phyloP scores from a whole-genome alignment of 2,329 filamentous ascomycete genomes.

The Pestalotiopsis sp. region DNA sequence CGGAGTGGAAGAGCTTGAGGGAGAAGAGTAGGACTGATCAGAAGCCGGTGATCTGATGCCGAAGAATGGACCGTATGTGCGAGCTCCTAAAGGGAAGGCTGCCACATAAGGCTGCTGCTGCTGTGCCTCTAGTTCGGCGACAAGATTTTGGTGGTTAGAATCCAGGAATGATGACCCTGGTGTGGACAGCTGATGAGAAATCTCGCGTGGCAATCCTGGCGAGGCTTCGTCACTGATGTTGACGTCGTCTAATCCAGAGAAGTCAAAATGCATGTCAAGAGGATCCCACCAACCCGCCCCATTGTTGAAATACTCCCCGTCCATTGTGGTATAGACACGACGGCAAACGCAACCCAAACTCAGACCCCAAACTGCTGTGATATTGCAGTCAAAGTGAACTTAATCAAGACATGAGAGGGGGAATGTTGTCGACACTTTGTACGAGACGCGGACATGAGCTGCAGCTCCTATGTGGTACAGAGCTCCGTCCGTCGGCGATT shows the following conservation, averaged over 20 bases:
- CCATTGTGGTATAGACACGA: neutral
- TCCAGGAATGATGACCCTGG: neutral
- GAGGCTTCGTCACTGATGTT: accelerated
- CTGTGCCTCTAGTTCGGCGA: neutral
- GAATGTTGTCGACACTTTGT: too few species aligned
- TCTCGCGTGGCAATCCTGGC: neutral
- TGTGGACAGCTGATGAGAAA: neutral
- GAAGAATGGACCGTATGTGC: accelerated
- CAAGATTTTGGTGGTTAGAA: neutral
- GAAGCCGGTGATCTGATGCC: neutral
- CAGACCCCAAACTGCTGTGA: too few species aligned
- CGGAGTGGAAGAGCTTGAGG: neutral
- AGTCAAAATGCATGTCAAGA: neutral
- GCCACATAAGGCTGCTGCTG: neutral
- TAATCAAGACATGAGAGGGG: too few species aligned
- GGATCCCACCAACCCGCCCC: neutral
- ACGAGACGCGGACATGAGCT: too few species aligned
- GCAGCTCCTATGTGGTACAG: too few species aligned
- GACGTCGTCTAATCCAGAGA: accelerated
- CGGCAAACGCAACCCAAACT: too few species aligned
- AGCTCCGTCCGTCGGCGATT: too few species aligned
- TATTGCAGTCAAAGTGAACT: too few species aligned
- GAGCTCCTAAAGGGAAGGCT: neutral
- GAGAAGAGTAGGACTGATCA: neutral
- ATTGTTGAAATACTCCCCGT: neutral